These are phyloP conservation scores for Pythium vanterpoolii DNA, from an alignment of 352 stramenopile genomes.

Conservation along the genomic window DNA sequence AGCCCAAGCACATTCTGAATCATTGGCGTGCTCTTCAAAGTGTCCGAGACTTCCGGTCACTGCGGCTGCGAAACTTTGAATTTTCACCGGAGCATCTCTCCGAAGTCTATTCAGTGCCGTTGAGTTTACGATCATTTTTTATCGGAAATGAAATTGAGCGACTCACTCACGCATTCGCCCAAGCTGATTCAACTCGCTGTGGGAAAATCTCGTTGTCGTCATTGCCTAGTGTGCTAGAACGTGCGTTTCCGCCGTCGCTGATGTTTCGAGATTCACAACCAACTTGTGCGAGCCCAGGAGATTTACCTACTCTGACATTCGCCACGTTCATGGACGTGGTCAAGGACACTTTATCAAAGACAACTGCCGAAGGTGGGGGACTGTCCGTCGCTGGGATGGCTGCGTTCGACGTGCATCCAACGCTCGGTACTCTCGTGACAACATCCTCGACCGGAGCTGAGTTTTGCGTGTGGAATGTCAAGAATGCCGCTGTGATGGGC, in stretches of 20 bases:
- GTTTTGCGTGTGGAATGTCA: constrained; percentile 53
- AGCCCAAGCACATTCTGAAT: constrained; percentile 33
- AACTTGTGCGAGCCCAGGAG: background rate
- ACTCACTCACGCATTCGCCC: constrained; percentile 28
- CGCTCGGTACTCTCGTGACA: constrained; percentile 28
- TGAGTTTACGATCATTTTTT: constrained; percentile 29
- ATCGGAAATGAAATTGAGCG: constrained; percentile 35
- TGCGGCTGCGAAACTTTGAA: no score
- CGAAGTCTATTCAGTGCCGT: constrained; percentile 28
- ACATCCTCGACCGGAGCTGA: constrained; percentile 27
- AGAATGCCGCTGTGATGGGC: constrained; percentile 30
- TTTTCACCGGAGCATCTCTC: background rate
- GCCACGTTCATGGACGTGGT: constrained; percentile 28
- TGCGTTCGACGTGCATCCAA: constrained; percentile 30
- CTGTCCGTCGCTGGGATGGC: constrained; percentile 17
- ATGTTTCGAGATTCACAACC: background rate
- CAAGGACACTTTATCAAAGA: constrained; percentile 22
- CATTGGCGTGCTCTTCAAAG: constrained; percentile 38
- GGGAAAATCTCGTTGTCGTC: constrained; percentile 16
- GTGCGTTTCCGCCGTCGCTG: constrained; percentile 19
- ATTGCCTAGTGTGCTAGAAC: constrained; percentile 23
- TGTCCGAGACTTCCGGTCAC: background rate
- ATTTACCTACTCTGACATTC: constrained; percentile 19
- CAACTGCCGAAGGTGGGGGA: background rate
- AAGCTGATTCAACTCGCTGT: constrained; percentile 3